Conservation (phyloP, 208 protist genomes). For the Acanthamoeba royreba region DNA sequence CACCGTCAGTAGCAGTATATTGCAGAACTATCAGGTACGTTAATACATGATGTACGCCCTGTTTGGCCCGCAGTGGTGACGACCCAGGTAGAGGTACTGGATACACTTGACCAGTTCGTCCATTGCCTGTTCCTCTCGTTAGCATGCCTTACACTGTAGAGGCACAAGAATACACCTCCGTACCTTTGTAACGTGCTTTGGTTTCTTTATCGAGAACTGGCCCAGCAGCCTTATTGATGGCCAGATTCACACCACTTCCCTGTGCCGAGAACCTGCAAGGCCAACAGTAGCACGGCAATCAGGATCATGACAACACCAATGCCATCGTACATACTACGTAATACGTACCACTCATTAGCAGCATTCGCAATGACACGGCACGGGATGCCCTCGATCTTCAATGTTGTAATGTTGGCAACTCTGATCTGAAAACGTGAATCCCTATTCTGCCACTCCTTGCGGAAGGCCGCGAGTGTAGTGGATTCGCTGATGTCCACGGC, state of each 20-base stretch:
- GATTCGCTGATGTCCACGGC: background rate
- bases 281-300: background rate
- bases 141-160: too few species aligned
- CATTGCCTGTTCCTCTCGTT: too few species aligned
- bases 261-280: background rate
- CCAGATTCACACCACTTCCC: background rate
- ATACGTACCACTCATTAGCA: background rate
- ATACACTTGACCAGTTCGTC: background rate
- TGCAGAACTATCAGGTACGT: too few species aligned
- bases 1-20: too few species aligned
- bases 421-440: background rate
- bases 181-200: background rate
- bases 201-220: background rate
- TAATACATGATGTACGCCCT: conserved; percentile 17
- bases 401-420: background rate
- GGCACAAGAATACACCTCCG: background rate
- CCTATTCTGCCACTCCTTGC: background rate
- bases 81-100: background rate
- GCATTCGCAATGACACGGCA: conserved; percentile 21
- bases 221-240: background rate
- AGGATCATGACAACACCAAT: background rate
- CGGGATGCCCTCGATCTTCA: background rate
- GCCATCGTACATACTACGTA: background rate
- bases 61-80: background rate
- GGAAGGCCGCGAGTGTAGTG: background rate